These are phyloP conservation scores for Gentiana straminea DNA, from an alignment of 257 asterid species.

Conservation along the genomic window DNA sequence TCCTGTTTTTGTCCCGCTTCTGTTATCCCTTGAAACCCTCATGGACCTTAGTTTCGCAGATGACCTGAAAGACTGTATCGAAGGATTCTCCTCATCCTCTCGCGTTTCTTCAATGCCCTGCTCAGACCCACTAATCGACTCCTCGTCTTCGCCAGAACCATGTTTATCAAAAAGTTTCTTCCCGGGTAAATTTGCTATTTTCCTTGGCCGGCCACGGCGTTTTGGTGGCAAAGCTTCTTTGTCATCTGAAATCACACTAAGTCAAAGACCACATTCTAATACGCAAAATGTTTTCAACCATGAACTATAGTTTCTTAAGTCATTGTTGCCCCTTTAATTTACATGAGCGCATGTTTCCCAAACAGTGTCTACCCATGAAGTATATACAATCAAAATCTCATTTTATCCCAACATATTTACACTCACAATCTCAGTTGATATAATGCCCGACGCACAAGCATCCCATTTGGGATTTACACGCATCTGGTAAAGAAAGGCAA, in stretches of 20 bases:
- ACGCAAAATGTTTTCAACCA: too few relatives aligned
- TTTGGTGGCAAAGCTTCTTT: conserved; percentile 51
- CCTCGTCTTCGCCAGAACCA: conserved; percentile 81
- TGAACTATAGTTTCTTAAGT: too few relatives aligned
- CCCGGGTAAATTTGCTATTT: conserved; percentile 60
- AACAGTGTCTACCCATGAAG: too few relatives aligned
- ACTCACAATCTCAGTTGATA: too few relatives aligned
- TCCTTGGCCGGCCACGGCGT: conserved; percentile 81
- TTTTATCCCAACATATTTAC: too few relatives aligned
- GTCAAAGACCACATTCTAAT: conserved; percentile 1
- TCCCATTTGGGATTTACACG: too few relatives aligned
- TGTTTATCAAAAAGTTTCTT: conserved; percentile 70
- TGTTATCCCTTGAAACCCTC: conserved; percentile 35
- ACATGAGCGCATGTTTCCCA: too few relatives aligned
- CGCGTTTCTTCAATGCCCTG: conserved; percentile 42
- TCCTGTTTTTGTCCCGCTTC: conserved; percentile 25
- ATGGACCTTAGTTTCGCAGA: conserved; percentile 68
- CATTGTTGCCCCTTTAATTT: too few relatives aligned
- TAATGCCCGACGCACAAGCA: too few relatives aligned
- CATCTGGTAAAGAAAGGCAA: too few relatives aligned
- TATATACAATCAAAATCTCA: too few relatives aligned
- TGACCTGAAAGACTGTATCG: conserved; percentile 52
- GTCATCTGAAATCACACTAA: conserved; percentile 32
- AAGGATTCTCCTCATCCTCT: conserved; percentile 51
- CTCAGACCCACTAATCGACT: conserved; percentile 78